phyloP scores from a whole-genome alignment of 2,329 filamentous ascomycete genomes.

The Hortaea werneckii region DNA sequence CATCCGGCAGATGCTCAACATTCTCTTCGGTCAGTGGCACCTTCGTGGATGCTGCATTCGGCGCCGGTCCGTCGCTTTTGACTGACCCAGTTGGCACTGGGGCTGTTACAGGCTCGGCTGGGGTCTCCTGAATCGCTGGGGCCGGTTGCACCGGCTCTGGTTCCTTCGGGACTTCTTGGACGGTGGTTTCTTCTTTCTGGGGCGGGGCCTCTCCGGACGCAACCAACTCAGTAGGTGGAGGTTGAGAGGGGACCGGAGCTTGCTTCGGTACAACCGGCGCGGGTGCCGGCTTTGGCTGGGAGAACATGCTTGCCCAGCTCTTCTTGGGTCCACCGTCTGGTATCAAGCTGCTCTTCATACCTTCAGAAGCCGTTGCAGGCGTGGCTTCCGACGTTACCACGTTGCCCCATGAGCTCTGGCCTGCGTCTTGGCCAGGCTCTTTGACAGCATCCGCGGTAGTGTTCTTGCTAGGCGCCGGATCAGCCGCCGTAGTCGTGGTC shows the following conservation, averaged over 20 bases:
- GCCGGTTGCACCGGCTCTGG: slow-evolving; percentile 11
- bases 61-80: slow-evolving; percentile 18
- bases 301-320: slow-evolving; percentile 46
- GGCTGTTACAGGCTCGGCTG: slow-evolving; percentile 7
- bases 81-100: slow-evolving; percentile 4
- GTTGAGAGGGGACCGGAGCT: slow-evolving; percentile 12
- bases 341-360: slow-evolving; percentile 23
- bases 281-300: slow-evolving; percentile 38
- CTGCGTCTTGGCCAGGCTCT: not conserved
- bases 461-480: slow-evolving; percentile 16
- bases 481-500: slow-evolving; percentile 26
- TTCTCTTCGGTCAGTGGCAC: slow-evolving; percentile 85
- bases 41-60: slow-evolving; percentile 54
- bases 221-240: slow-evolving; percentile 21
- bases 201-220: slow-evolving; percentile 20
- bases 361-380: slow-evolving; percentile 24
- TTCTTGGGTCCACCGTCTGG: slow-evolving; percentile 35
- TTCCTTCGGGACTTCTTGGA: slow-evolving; percentile 2
- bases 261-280: slow-evolving; percentile 30
- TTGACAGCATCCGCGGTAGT: slow-evolving; percentile 9
- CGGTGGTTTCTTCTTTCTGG: slow-evolving; percentile 9
- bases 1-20: slow-evolving; percentile 80
- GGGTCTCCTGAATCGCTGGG: slow-evolving; percentile 11
- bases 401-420: slow-evolving; percentile 36
- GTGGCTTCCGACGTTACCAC: slow-evolving; percentile 18